Evolutionary conservation across 2,329 filamentous ascomycete genomes (phyloP).

Genomic region (Talaromyces sp.): DNA sequence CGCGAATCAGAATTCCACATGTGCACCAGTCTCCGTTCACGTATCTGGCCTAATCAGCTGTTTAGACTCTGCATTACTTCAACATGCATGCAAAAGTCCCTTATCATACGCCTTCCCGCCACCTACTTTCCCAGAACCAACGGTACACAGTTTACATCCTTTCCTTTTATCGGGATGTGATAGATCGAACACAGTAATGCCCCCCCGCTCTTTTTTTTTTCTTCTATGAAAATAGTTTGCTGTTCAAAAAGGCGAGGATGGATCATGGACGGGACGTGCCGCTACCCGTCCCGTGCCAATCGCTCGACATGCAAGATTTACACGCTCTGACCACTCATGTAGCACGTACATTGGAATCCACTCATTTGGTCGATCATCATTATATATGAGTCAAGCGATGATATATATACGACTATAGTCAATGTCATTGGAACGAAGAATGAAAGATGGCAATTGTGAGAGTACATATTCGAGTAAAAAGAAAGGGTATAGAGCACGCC

Average conservation of each 20-base stretch:
- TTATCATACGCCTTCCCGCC: no score
- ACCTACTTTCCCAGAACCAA: no score
- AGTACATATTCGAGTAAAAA: no score
- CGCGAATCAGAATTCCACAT: no score
- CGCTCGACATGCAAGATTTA: not conserved
- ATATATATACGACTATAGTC: not conserved
- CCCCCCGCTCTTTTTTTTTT: no score
- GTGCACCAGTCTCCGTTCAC: no score
- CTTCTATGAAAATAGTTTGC: not conserved
- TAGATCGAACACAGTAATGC: no score
- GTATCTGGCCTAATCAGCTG: no score
- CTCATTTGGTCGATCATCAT: not conserved
- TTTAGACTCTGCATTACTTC: no score
- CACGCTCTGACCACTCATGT: not conserved
- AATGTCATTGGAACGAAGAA: not conserved
- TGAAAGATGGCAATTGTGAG: not conserved
- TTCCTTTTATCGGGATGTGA: no score
- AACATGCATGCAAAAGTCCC: no score
- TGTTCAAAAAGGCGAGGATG: not conserved
- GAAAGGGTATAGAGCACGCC: constrained; percentile 1
- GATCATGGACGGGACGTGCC: not conserved
- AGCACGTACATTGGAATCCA: not conserved
- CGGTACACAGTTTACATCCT: no score
- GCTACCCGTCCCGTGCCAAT: not conserved
- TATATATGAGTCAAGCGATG: not conserved